A percentile compares a stretch with the other conserved stretches of the same genome.
Conservation (phyloP, 306 rosid species). For the Quercus ilex region DNA sequence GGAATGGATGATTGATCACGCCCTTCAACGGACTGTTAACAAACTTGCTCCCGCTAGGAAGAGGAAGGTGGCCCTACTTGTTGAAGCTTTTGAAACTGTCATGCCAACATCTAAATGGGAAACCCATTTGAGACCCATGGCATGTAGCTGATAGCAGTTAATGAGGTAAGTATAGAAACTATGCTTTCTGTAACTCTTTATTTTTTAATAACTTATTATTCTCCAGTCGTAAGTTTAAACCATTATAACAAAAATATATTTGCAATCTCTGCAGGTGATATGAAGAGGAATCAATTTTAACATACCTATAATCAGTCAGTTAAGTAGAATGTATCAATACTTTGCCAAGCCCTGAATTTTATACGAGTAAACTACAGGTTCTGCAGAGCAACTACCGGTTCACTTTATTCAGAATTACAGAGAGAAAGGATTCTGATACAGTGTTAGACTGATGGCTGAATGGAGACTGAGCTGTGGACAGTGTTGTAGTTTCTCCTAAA, state of each 20-base stretch:
- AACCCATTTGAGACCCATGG: constrained; percentile 36
- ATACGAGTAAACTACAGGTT: constrained; percentile 7
- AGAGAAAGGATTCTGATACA: constrained; percentile 8
- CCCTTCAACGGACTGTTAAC: constrained; percentile 62
- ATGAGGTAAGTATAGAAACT: constrained; percentile 28
- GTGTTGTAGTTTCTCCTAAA: constrained; percentile 5
- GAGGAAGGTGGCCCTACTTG: constrained; percentile 90
- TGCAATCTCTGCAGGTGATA: constrained; percentile 9
- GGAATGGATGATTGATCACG: constrained; percentile 93
- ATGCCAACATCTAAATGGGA: constrained; percentile 61
- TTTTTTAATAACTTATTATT: not conserved
- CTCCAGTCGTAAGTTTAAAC: not conserved
- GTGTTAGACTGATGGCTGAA: not conserved
- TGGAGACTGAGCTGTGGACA: constrained; percentile 13
- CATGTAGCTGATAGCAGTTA: constrained; percentile 58
- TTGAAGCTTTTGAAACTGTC: constrained; percentile 88
- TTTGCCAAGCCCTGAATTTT: not conserved
- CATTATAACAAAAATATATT: not conserved
- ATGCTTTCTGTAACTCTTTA: not conserved
- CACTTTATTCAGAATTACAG: constrained; percentile 7
- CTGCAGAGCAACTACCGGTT: constrained; percentile 1
- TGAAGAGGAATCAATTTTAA: constrained; percentile 4
- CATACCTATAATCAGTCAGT: too few relatives aligned
- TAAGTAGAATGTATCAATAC: too few relatives aligned
- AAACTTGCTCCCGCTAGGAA: constrained; percentile 92